Conservation (phyloP, 768 basidiomycete genomes). For the Tulasnella sp. region DNA sequence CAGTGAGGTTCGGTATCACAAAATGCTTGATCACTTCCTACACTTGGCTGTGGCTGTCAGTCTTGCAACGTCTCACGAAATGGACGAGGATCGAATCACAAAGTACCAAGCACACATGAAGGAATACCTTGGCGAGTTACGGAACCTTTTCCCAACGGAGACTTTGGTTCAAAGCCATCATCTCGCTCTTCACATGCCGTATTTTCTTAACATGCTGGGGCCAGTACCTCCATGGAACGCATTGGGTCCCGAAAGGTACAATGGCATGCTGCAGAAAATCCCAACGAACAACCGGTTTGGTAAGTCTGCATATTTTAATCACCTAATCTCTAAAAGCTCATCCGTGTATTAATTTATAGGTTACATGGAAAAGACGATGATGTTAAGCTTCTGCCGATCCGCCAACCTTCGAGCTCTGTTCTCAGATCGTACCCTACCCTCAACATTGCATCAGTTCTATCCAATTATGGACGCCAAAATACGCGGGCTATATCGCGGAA, state of each 20-base stretch:
- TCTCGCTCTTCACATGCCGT: conserved; percentile 28
- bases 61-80: conserved; percentile 21
- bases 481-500: not conserved
- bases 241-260: conserved; percentile 29
- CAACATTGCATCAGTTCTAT: not conserved
- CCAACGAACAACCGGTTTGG: conserved; percentile 26
- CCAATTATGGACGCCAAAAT: not conserved
- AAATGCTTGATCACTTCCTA: conserved; percentile 27
- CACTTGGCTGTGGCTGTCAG: conserved; percentile 27
- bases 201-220: conserved; percentile 26
- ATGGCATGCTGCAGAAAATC: conserved; percentile 27
- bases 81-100: conserved; percentile 19
- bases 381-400: not conserved
- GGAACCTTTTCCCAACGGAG: conserved; percentile 24
- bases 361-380: not conserved
- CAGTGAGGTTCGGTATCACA: conserved; percentile 11
- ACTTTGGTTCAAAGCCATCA: conserved; percentile 31
- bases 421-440: not conserved
- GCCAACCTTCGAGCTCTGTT: not conserved
- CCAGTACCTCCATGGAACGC: conserved; percentile 30
- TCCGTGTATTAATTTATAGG: not conserved
- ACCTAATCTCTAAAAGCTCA: not conserved
- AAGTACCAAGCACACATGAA: conserved; percentile 24
- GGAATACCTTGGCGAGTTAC: conserved; percentile 25
- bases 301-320: conserved; percentile 16